These are phyloP conservation scores for Candida coleopterorum DNA, from an alignment of 805 yeast species.

Conservation along the genomic window DNA sequence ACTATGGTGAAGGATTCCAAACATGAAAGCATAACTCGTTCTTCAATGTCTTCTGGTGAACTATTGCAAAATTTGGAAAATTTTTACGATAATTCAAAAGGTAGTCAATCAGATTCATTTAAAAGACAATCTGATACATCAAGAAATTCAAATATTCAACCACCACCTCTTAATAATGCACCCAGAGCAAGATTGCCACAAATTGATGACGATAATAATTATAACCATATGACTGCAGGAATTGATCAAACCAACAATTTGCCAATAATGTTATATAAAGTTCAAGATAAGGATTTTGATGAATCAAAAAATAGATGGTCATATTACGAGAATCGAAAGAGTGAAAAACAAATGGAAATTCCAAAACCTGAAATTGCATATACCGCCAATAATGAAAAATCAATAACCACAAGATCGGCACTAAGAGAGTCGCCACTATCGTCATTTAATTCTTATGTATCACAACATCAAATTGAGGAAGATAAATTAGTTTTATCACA, in stretches of 20 bases:
- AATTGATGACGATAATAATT: background rate
- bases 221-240: slow-evolving; percentile 22
- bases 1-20: slow-evolving; percentile 6
- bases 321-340: slow-evolving; percentile 16
- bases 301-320: slow-evolving; percentile 23
- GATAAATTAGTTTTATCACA: slow-evolving; percentile 5
- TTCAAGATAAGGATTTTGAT: slow-evolving; percentile 22
- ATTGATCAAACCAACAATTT: slow-evolving; percentile 21
- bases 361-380: slow-evolving; percentile 1
- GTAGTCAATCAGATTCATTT: background rate
- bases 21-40: slow-evolving; percentile 11
- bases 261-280: slow-evolving; percentile 27
- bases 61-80: slow-evolving; percentile 19
- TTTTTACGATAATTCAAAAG: slow-evolving; percentile 2
- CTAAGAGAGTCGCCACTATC: background rate
- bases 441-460: background rate
- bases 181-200: background rate
- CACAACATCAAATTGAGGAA: background rate
- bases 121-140: background rate
- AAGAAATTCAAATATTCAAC: background rate
- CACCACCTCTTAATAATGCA: too few species aligned
- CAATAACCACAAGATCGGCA: slow-evolving; percentile 1
- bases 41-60: slow-evolving; percentile 27
- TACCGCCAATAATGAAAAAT: background rate
- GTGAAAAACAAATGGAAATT: background rate